Evolutionary conservation across 805 yeast species (phyloP), one percentile per base, ranked within the genome.

Genomic region (Nakazawaea holstii): DNA sequence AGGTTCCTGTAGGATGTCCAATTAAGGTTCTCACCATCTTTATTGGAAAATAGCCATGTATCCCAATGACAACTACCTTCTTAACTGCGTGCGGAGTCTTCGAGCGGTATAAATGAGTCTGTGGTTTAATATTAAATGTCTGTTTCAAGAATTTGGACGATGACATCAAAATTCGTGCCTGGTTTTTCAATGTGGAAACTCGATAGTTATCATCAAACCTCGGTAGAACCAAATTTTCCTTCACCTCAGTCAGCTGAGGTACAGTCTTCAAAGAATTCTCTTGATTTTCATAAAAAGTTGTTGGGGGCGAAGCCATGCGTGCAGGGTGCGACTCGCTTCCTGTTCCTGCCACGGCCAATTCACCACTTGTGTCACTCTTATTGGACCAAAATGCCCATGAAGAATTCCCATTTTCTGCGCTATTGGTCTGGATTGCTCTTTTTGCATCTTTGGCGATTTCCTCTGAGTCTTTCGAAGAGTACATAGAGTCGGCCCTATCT

Each of bases 41-140:
- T 2, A 90, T 83, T 0, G 99, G 99, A 62, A 91, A 87, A 62
- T 90, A 92, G 0, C 97, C 97, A 66, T 92, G 99, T 1, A 94
- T 87, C 0, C 97, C 97, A 44, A 92, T 79, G n/a, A 94, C 82
- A 14, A 94, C 74, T 0, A 85, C 87, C 52, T 76, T 84, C 45
- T 76, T 74, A 42, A 54, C 35, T 0, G 26, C 26, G 8, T 38
- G 15, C 2, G 17, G 36, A 11, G 32, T 43, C 10, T 31, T 10
- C 9, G 53, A 41, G 20, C 57, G 59, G 40, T 66, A 66, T 10
- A 65, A 46, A 51, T 66, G 70, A 7, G 53, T 54, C 47, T 65
- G 66, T 36, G 59, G 59, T 8, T 46, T 45, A n/a, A 62, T 49
- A 9, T 39, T 31, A 14, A 57, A 15, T 4, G 49, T 46, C 28